Percentiles rank a stretch among this genome's conserved stretches.
Conservation (phyloP, 2,329 filamentous ascomycete species). For the Ambrosiella xylebori region DNA sequence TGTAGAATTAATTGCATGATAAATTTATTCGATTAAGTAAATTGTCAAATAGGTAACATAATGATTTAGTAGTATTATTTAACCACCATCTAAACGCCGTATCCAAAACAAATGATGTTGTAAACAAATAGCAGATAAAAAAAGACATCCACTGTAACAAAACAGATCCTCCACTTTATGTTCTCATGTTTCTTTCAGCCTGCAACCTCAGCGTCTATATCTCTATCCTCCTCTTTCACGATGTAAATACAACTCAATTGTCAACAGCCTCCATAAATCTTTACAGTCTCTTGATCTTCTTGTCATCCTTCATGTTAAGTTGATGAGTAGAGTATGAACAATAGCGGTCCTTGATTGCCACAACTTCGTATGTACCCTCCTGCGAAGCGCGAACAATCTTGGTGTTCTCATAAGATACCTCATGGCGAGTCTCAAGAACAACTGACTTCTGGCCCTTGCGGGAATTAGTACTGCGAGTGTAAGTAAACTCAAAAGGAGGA, state of each 20-base stretch:
- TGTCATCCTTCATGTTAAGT: conserved; percentile 32
- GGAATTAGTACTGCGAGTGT: conserved; percentile 76
- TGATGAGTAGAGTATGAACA: conserved; percentile 72
- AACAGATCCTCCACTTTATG: not conserved
- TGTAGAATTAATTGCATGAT: not conserved
- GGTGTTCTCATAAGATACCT: conserved; percentile 62
- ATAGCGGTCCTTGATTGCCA: conserved; percentile 83
- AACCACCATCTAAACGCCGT: conserved; percentile 12
- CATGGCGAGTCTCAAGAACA: conserved; percentile 80
- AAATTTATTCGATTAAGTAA: not conserved
- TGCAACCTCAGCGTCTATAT: not conserved
- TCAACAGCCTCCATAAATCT: not conserved
- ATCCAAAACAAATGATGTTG: conserved; percentile 11
- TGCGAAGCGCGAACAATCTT: conserved; percentile 74
- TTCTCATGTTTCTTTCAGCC: not conserved
- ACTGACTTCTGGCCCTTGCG: conserved; percentile 60
- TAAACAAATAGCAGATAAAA: conserved; percentile 6
- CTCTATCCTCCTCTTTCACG: not conserved
- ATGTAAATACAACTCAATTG: not conserved
- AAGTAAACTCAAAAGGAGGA: conserved; percentile 94
- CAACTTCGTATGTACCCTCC: conserved; percentile 94
- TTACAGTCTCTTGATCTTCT: conserved; percentile 14
- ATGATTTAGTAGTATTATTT: conserved; percentile 12
- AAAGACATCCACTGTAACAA: not conserved
- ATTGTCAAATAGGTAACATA: conserved; percentile 2